Conservation (phyloP, 1,139 yeast genomes). For the Eremothecium coryli region DNA sequence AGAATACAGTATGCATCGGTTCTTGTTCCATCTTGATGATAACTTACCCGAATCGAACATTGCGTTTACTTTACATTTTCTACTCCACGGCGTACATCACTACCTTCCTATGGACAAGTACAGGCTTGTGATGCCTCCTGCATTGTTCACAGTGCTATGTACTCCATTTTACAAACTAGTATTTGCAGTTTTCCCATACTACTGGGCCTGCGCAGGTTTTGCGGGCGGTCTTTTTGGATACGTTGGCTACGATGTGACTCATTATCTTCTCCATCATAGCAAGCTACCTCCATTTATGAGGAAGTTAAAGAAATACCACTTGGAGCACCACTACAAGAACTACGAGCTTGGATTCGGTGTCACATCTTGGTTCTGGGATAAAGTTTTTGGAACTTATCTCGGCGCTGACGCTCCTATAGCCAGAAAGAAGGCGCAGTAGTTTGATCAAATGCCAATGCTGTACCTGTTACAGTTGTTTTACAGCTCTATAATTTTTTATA, state of each 20-base stretch:
- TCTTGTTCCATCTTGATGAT: conserved; percentile 82
- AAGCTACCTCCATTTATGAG: conserved; percentile 68
- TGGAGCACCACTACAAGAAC: conserved; percentile 96
- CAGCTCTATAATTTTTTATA: too few species aligned
- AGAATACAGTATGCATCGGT: conserved; percentile 82
- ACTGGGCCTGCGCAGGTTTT: conserved; percentile 60
- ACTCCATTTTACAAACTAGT: conserved; percentile 55
- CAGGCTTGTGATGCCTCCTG: conserved; percentile 94
- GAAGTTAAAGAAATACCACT: conserved; percentile 75
- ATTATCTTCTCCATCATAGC: conserved; percentile 81
- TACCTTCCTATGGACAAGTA: conserved; percentile 92
- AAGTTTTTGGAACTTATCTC: conserved; percentile 66
- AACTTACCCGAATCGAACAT: conserved; percentile 72
- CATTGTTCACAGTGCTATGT: conserved; percentile 53
- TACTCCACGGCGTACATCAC: conserved; percentile 93
- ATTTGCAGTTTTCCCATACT: conserved; percentile 47
- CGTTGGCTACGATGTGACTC: conserved; percentile 82
- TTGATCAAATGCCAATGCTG: too few species aligned
- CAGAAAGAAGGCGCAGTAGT: conserved; percentile 29
- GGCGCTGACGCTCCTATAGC: conserved; percentile 32
- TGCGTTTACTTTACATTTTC: conserved; percentile 74
- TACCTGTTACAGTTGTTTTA: too few species aligned
- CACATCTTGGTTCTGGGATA: conserved; percentile 89
- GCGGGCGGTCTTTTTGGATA: conserved; percentile 96
- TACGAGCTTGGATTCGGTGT: conserved; percentile 96